Evolutionary conservation across 257 asterid genomes (phyloP).

Genomic region (Solanum chiquidenum): DNA sequence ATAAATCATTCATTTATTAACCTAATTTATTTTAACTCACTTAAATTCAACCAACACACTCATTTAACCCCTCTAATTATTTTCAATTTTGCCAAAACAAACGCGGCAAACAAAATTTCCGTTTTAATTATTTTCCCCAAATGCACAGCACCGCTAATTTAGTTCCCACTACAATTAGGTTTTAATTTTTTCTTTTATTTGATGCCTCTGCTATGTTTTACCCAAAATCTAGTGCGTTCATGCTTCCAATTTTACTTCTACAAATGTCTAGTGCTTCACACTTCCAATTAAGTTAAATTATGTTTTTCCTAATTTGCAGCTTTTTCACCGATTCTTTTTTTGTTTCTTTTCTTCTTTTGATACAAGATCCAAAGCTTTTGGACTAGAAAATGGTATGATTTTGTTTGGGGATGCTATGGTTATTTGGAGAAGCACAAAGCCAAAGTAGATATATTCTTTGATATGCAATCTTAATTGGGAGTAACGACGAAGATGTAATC

Average conservation of each 20-base stretch:
- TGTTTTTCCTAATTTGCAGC: not conserved
- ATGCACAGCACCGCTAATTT: too few relatives aligned
- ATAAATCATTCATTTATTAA: too few relatives aligned
- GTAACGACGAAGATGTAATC: not conserved
- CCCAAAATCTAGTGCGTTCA: too few relatives aligned
- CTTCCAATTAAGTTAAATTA: too few relatives aligned
- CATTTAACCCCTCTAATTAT: too few relatives aligned
- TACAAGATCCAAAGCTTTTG: not conserved
- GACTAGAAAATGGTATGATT: not conserved
- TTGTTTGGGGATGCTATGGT: not conserved
- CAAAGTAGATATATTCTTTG: not conserved
- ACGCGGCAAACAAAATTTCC: too few relatives aligned
- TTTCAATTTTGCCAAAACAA: too few relatives aligned
- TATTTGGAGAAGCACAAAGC: not conserved
- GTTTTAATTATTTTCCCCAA: not conserved
- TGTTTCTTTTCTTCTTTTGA: too few relatives aligned
- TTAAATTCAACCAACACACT: too few relatives aligned
- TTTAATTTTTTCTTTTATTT: too few relatives aligned
- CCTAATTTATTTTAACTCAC: not conserved
- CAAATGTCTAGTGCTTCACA: too few relatives aligned
- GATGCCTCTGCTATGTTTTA: not conserved
- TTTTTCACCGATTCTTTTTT: too few relatives aligned
- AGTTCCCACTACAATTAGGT: not conserved
- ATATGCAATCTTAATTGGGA: not conserved
- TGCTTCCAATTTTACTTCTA: not conserved